A percentile compares a stretch with the other conserved stretches of the same genome.
Conservation (phyloP, 225 moss, liverwort and hornwort species). For the Lunularia cruciata region DNA sequence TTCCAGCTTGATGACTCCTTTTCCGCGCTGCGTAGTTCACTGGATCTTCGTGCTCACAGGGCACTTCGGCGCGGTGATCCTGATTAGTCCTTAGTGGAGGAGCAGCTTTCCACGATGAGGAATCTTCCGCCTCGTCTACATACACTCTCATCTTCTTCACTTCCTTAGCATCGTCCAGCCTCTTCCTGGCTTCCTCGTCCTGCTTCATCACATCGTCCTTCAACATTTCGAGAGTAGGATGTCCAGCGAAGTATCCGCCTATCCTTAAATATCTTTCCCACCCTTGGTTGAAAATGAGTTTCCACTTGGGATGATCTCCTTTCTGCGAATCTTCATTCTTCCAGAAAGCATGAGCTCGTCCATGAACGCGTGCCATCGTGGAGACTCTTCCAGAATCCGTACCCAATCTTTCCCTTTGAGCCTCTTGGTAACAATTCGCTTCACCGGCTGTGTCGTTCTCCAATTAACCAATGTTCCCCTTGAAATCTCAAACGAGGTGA, state of each 20-base stretch:
- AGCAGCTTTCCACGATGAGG: neutral
- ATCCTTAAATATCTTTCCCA: constrained; percentile 13
- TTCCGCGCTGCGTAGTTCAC: neutral
- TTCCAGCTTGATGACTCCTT: neutral
- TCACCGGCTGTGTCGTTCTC: too few species aligned
- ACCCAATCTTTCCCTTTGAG: too few species aligned
- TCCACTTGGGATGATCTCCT: constrained; percentile 27
- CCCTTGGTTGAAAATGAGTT: constrained; percentile 7
- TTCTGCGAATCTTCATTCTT: neutral
- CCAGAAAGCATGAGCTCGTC: constrained; percentile 9
- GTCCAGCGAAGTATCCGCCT: constrained; percentile 22
- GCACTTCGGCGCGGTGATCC: too few species aligned
- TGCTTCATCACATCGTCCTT: neutral
- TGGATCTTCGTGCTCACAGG: neutral
- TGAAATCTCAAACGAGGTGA: too few species aligned
- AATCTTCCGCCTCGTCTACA: neutral
- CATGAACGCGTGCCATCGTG: constrained; percentile 9
- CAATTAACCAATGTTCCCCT: too few species aligned
- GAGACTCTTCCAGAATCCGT: too few species aligned
- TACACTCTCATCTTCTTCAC: neutral
- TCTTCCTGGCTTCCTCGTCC: neutral
- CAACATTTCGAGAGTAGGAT: neutral
- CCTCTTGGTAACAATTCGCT: too few species aligned
- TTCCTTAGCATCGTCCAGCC: neutral
- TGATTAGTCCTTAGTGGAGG: too few species aligned